These are phyloP conservation scores for Anacardium occidentale DNA, from an alignment of 345 rosid species.

Conservation along the genomic window DNA sequence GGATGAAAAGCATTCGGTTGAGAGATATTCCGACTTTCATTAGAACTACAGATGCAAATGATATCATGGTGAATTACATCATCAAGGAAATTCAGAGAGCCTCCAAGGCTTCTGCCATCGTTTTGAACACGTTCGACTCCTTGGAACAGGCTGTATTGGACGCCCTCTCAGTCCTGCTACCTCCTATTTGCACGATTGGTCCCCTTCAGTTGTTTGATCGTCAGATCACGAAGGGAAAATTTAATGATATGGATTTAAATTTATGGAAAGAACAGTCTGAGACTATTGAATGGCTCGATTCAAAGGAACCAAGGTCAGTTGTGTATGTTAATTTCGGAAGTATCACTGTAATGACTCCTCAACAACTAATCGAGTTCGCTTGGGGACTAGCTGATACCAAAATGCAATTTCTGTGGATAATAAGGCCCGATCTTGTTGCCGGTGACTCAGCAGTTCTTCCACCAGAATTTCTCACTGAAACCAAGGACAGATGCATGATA, in stretches of 20 bases:
- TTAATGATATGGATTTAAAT: conserved; percentile 6
- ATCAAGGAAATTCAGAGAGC: not conserved
- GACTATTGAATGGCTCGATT: conserved; percentile 19
- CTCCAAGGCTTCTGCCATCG: not conserved
- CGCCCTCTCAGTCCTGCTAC: not conserved
- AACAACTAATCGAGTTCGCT: conserved; percentile 21
- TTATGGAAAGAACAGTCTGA: conserved; percentile 25
- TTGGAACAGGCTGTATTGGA: not conserved
- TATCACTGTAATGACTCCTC: not conserved
- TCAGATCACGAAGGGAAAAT: not conserved
- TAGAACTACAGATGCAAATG: not conserved
- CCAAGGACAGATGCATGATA: conserved; percentile 1
- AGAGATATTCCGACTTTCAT: too few species aligned
- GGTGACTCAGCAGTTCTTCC: conserved; percentile 14
- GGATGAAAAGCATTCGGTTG: too few species aligned
- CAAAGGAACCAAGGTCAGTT: conserved; percentile 16
- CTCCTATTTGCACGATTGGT: not conserved
- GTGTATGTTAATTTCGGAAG: conserved; percentile 30
- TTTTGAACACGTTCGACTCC: not conserved
- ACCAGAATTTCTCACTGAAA: conserved; percentile 3
- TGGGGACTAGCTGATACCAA: conserved; percentile 24
- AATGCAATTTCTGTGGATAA: conserved; percentile 23
- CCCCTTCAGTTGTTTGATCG: conserved; percentile 5
- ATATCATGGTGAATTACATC: not conserved
- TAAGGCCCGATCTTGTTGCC: conserved; percentile 22